Evolutionary conservation across 495 filamentous ascomycete species (phyloP), one percentile per base, ranked within the genome.

Genomic region (Penicillium steckii): DNA sequence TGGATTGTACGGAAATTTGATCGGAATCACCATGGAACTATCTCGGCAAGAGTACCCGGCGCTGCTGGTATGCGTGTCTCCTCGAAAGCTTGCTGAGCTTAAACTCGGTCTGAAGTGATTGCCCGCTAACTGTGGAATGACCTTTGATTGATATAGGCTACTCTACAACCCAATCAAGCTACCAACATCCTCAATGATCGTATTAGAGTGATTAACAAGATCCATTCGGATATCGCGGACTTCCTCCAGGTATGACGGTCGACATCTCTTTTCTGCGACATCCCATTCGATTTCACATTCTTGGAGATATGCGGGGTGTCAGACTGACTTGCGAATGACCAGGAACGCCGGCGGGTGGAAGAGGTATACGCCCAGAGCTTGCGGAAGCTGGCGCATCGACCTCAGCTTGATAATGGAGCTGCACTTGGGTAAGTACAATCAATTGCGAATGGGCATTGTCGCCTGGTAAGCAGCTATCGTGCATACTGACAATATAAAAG

Each of bases 291-390:
- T 42, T 23, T 52, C 43, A 29, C 38, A 49, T 50, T 55, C 44
- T 33, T 53, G 23, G n/a, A 22, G 24, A 42, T 17, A 27, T 56
- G 35, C 18, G 49, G 44, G 53, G 38, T 27, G 32, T 22, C 29
- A 19, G 50, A 10, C 50, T 64, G 50, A 66, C 32, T 24, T 42
- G 18, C 12, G 13, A 1, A 46, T 48, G 23, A 27, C 46, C 57
- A 97, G 94, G 94, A 99, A 73, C 89, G 95, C 56, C 88, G 92
- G 63, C 87, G 84, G 50, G 80, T 97, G 37, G 95, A 99, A 74
- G 95, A 97, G 68, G 74, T 82, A 59, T 99, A 99, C 72, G 89
- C 88, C 43, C 80, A 84, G 66, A 87, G 87, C 4, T 74, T 99
- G 50, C 84, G 85, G 60, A 97, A 91, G 73, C 76, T 99, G 52